Conservation (phyloP, 148 eudicot species). For the Cornus florida region DNA sequence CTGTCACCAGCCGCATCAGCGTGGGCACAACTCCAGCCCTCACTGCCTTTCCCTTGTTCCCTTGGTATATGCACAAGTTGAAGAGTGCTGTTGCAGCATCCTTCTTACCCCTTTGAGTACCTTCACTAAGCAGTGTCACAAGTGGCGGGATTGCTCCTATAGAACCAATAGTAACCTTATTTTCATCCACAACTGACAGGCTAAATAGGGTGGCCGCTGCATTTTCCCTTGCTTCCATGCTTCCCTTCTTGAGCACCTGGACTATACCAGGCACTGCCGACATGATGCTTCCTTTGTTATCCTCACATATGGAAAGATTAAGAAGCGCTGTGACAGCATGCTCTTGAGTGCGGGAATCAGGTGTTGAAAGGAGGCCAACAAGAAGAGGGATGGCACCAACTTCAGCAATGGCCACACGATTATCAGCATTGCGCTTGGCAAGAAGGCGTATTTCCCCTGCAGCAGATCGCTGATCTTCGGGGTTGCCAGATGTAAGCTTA, state of each 20-base stretch:
- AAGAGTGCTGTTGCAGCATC: slow-evolving; percentile 14
- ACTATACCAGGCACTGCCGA: slow-evolving; percentile 5
- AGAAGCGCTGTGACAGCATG: slow-evolving; percentile 16
- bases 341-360: slow-evolving; percentile 13
- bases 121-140: slow-evolving; percentile 16
- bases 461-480: slow-evolving; percentile 17
- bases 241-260: slow-evolving; percentile 11
- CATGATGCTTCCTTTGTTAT: slow-evolving; percentile 17
- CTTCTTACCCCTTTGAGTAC: slow-evolving; percentile 17
- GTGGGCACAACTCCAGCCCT: slow-evolving; percentile 16
- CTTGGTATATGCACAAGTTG: slow-evolving; percentile 18
- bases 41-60: slow-evolving; percentile 14
- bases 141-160: slow-evolving; percentile 11
- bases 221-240: slow-evolving; percentile 16
- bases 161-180: slow-evolving; percentile 13
- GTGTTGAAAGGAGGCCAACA: slow-evolving; percentile 6
- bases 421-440: slow-evolving; percentile 11
- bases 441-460: slow-evolving; percentile 19
- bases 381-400: slow-evolving; percentile 22
- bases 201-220: slow-evolving; percentile 19
- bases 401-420: slow-evolving; percentile 11
- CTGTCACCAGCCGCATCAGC: slow-evolving; percentile 8
- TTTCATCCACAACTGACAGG: slow-evolving; percentile 11
- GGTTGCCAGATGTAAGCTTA: slow-evolving; percentile 13
- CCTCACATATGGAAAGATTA: slow-evolving; percentile 17